Evolutionary conservation across 2,329 filamentous ascomycete genomes (phyloP).

Genomic region (Drechslerella dactyloides): DNA sequence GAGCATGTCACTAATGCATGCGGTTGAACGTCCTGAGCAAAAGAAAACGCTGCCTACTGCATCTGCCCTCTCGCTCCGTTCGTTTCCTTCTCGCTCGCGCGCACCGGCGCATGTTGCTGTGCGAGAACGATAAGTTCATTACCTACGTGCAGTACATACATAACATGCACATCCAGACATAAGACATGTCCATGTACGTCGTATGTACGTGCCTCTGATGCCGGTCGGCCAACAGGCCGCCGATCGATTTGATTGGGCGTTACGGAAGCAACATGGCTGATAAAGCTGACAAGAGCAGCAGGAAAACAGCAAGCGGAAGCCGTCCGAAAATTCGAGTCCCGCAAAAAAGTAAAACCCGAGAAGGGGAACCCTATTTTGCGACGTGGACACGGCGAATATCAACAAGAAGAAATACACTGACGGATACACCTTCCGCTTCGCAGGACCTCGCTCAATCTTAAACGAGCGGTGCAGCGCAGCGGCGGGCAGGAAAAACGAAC

Average conservation of each 20-base stretch:
- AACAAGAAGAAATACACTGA: conserved; percentile 11
- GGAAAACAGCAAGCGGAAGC: conserved; percentile 21
- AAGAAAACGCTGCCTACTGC: conserved; percentile 20
- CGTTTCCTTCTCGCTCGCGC: conserved; percentile 17
- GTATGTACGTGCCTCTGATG: no score
- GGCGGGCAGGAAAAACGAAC: conserved; percentile 1
- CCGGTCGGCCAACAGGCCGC: not conserved
- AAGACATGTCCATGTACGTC: no score
- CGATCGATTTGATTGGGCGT: not conserved
- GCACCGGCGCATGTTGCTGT: not conserved
- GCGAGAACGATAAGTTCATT: not conserved
- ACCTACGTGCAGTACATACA: not conserved
- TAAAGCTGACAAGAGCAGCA: not conserved
- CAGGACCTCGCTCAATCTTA: conserved; percentile 40
- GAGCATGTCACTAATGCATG: conserved; percentile 49
- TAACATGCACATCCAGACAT: no score
- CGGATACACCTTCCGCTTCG: conserved; percentile 47
- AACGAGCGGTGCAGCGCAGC: conserved; percentile 23
- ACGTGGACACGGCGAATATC: conserved; percentile 15
- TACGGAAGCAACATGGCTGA: not conserved
- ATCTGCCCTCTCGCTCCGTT: not conserved
- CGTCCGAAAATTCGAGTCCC: not conserved
- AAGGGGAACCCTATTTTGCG: conserved; percentile 7
- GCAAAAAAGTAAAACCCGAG: conserved; percentile 26
- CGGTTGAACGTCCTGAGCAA: conserved; percentile 27